These are phyloP conservation scores for Lachnellula subtilissima DNA, from an alignment of 2,329 filamentous ascomycete species.

Conservation along the genomic window DNA sequence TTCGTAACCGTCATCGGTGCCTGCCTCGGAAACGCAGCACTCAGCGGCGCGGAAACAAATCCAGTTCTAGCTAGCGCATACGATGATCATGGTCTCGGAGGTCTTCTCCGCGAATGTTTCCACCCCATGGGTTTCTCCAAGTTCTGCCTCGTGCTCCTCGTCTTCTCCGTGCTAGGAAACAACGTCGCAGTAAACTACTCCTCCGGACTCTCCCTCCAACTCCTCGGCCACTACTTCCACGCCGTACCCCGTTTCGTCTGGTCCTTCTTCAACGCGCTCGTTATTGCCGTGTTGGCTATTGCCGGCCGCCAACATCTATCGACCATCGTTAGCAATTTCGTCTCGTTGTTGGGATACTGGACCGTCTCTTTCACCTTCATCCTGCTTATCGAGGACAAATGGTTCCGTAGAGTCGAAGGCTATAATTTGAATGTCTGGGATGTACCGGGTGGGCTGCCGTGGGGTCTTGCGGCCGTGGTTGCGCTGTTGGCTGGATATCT, in stretches of 20 bases:
- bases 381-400: slow-evolving; percentile 27
- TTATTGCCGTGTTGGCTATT: slow-evolving; percentile 27
- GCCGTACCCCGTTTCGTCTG: slow-evolving; percentile 32
- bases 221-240: slow-evolving; percentile 30
- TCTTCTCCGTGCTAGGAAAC: slow-evolving; percentile 31
- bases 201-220: slow-evolving; percentile 27
- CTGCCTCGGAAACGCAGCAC: slow-evolving; percentile 37
- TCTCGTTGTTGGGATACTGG: slow-evolving; percentile 30
- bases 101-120: slow-evolving; percentile 41
- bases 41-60: slow-evolving; percentile 32
- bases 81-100: slow-evolving; percentile 41
- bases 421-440: slow-evolving; percentile 29
- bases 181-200: slow-evolving; percentile 31
- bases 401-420: slow-evolving; percentile 23
- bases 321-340: slow-evolving; percentile 28
- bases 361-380: slow-evolving; percentile 29
- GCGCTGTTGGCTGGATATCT: slow-evolving; percentile 26
- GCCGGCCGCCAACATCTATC: slow-evolving; percentile 26
- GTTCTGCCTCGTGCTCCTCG: slow-evolving; percentile 36
- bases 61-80: slow-evolving; percentile 38
- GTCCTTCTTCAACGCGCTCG: slow-evolving; percentile 28
- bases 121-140: slow-evolving; percentile 44
- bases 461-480: slow-evolving; percentile 27
- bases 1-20: slow-evolving; percentile 42
- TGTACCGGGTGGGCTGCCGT: slow-evolving; percentile 23